A percentile compares a stretch with the other conserved stretches of the same genome.
These are phyloP conservation scores for Tubosaeta sp. DNA, from an alignment of 768 basidiomycete species.

Conservation along the genomic window DNA sequence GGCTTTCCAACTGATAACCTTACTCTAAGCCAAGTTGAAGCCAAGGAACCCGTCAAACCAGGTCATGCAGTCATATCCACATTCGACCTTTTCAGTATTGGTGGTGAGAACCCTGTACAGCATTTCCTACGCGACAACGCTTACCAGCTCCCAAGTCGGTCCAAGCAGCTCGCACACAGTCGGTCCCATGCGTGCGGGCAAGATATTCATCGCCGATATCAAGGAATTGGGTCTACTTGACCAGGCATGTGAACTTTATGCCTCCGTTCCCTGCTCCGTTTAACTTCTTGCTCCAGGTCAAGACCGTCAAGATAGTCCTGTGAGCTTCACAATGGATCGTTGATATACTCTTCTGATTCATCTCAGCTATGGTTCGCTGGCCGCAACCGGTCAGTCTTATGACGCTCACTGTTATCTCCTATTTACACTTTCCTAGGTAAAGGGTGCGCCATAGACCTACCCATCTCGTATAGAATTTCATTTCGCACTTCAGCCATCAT, in stretches of 20 bases:
- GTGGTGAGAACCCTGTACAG: constrained; percentile 47
- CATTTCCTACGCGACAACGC: background rate
- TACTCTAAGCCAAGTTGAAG: background rate
- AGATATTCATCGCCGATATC: constrained; percentile 79
- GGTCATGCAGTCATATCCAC: constrained; percentile 92
- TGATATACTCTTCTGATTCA: background rate
- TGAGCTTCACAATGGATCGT: constrained; percentile 32
- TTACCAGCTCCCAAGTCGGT: constrained; percentile 43
- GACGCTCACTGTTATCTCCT: background rate
- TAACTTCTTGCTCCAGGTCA: constrained; percentile 44
- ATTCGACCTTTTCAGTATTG: constrained; percentile 90
- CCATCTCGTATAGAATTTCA: background rate
- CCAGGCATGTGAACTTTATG: constrained; percentile 40
- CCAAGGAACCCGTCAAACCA: constrained; percentile 29
- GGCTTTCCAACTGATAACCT: constrained; percentile 7
- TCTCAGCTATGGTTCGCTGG: constrained; percentile 81
- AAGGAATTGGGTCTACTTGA: constrained; percentile 63
- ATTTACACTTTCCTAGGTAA: constrained; percentile 47
- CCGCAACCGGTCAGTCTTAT: constrained; percentile 69
- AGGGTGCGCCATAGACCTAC: constrained; percentile 47
- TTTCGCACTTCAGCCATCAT: constrained; percentile 55
- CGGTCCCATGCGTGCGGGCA: constrained; percentile 88
- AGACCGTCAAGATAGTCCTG: constrained; percentile 80
- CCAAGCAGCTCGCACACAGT: constrained; percentile 66
- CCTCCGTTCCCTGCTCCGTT: background rate